Evolutionary conservation across 306 rosid genomes (phyloP).

Genomic region (Acmispon strigosus): DNA sequence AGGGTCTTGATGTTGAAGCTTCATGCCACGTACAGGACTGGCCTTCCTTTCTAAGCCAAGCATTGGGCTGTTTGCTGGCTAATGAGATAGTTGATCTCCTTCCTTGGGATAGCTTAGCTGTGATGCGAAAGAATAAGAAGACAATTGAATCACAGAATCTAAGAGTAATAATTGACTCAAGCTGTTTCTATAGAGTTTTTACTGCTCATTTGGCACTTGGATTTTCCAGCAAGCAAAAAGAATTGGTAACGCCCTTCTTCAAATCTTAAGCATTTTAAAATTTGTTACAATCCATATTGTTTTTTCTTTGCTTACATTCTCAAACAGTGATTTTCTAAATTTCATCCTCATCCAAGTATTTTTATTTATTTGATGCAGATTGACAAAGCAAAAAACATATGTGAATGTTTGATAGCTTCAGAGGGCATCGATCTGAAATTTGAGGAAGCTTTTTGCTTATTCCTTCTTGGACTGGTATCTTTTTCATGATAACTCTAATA

Average conservation of each 20-base stretch:
- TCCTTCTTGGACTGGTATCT: conserved; percentile 81
- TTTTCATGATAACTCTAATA: conserved; percentile 5
- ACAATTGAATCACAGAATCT: conserved; percentile 93
- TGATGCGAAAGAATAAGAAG: conserved; percentile 80
- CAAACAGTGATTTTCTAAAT: conserved; percentile 7
- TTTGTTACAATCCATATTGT: not conserved
- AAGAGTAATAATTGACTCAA: conserved; percentile 71
- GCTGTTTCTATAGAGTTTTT: conserved; percentile 69
- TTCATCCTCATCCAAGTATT: conserved; percentile 1
- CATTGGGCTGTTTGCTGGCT: conserved; percentile 67
- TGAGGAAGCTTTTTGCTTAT: conserved; percentile 74
- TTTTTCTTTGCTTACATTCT: not conserved
- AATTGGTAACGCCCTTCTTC: conserved; percentile 56
- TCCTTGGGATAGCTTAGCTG: conserved; percentile 77
- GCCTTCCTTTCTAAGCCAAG: conserved; percentile 86
- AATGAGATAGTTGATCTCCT: conserved; percentile 86
- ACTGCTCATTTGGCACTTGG: conserved; percentile 82
- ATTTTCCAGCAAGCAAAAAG: conserved; percentile 75
- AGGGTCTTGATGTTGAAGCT: conserved; percentile 88
- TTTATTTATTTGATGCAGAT: conserved; percentile 46
- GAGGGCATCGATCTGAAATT: conserved; percentile 84
- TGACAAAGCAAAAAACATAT: conserved; percentile 62
- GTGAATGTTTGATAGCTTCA: conserved; percentile 77
- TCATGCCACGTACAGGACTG: conserved; percentile 88
- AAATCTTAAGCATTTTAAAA: conserved; percentile 21